Conservation (phyloP, 176 grass and related monocot genomes). For the Guadua angustifolia region DNA sequence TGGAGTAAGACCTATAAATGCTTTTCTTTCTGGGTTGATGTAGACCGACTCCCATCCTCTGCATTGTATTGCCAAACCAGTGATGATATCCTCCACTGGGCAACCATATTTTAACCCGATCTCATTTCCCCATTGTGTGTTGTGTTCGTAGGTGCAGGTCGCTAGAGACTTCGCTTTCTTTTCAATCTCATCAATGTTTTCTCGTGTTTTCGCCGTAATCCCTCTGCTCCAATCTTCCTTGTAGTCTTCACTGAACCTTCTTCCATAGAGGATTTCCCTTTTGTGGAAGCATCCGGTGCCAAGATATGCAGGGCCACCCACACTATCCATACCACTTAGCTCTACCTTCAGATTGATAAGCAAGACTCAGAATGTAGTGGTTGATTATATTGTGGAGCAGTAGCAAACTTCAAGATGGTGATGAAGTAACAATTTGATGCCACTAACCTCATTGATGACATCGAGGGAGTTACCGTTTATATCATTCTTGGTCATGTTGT, state of each 20-base stretch:
- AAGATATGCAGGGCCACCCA: constrained; percentile 53
- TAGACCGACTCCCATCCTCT: constrained; percentile 59
- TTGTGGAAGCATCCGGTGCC: constrained; percentile 64
- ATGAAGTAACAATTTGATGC: background rate
- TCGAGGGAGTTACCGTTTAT: constrained; percentile 47
- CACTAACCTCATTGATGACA: constrained; percentile 28
- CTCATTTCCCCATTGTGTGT: constrained; percentile 55
- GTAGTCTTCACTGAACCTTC: constrained; percentile 38
- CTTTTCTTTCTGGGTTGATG: constrained; percentile 40
- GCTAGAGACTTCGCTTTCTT: constrained; percentile 45
- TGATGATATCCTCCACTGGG: constrained; percentile 58
- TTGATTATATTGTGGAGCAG: background rate
- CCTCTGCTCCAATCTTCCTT: constrained; percentile 42
- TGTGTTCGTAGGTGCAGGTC: constrained; percentile 50
- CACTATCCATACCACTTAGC: constrained; percentile 46
- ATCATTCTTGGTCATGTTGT: constrained; percentile 56
- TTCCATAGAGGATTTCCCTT: constrained; percentile 52
- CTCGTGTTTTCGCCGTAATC: background rate
- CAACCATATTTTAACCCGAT: constrained; percentile 56
- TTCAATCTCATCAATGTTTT: constrained; percentile 32
- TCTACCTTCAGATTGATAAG: constrained; percentile 44
- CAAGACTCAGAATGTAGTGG: background rate
- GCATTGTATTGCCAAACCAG: constrained; percentile 60
- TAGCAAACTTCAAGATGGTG: background rate
- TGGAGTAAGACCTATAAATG: constrained; percentile 49